Percentiles rank a stretch among this genome's conserved stretches.
Evolutionary conservation across 2,329 filamentous ascomycete species (phyloP).

Genomic region (Penicillium sp.): DNA sequence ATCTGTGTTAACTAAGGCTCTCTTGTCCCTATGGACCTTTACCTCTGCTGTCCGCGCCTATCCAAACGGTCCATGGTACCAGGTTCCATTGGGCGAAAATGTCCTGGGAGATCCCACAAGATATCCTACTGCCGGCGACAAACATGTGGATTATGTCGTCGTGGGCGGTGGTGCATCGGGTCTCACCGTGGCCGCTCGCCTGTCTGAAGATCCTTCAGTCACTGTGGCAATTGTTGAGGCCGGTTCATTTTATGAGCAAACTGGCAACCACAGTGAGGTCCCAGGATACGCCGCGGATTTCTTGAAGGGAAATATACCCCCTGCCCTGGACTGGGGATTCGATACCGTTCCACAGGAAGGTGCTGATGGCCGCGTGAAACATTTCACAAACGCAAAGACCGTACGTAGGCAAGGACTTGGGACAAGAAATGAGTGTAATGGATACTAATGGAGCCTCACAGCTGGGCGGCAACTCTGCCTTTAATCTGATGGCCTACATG

Average conservation of each 20-base stretch:
- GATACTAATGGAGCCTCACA: not conserved
- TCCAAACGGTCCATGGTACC: no score
- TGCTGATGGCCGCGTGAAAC: constrained; percentile 3
- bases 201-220: constrained; percentile 20
- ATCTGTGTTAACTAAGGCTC: no score
- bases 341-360: constrained; percentile 21
- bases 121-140: no score
- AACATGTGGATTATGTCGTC: constrained; percentile 4
- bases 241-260: constrained; percentile 36
- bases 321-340: constrained; percentile 28
- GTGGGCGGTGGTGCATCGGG: constrained; percentile 30
- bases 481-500: constrained; percentile 29
- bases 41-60: no score
- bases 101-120: no score
- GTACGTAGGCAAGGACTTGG: not conserved
- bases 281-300: constrained; percentile 21
- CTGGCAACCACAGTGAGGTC: constrained; percentile 29
- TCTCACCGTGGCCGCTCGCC: constrained; percentile 22
- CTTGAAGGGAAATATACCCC: constrained; percentile 24
- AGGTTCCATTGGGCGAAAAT: no score
- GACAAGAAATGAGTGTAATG: not conserved
- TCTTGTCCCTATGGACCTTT: no score
- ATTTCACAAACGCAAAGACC: constrained; percentile 30
- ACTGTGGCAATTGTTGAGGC: constrained; percentile 35
- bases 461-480: constrained; percentile 24